These are phyloP conservation scores for Begonia peltatifolia DNA, from an alignment of 306 rosid species.

Conservation along the genomic window DNA sequence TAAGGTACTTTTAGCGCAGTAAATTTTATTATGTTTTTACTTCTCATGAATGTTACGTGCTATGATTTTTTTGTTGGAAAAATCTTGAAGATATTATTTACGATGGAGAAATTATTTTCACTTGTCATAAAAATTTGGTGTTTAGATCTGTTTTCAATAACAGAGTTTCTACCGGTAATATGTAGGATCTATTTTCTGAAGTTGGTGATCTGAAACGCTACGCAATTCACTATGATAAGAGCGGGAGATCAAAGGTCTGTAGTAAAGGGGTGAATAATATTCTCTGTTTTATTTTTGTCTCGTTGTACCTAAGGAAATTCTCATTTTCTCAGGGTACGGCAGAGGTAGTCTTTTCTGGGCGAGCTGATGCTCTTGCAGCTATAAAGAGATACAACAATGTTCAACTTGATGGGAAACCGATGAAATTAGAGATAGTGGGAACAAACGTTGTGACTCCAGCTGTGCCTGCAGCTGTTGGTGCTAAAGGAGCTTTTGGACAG, in stretches of 20 bases:
- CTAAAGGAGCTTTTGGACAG: constrained; percentile 36
- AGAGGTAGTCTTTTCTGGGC: constrained; percentile 71
- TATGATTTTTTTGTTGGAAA: too few species aligned
- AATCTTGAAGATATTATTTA: too few species aligned
- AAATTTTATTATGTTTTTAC: too few species aligned
- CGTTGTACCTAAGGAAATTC: constrained; percentile 18
- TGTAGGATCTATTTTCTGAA: constrained; percentile 88
- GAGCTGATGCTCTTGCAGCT: constrained; percentile 77
- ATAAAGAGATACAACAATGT: constrained; percentile 91
- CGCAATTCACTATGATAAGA: constrained; percentile 66
- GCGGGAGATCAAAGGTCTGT: constrained; percentile 95
- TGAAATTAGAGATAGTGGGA: constrained; percentile 92
- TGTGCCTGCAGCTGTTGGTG: constrained; percentile 18
- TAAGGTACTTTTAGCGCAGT: constrained; percentile 35
- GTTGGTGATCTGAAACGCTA: constrained; percentile 86
- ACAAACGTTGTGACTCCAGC: constrained; percentile 56
- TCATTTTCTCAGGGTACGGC: constrained; percentile 75
- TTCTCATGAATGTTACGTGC: too few species aligned
- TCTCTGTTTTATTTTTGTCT: constrained; percentile 6
- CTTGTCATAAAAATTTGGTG: not conserved
- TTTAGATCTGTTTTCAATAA: not conserved
- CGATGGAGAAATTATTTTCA: too few species aligned
- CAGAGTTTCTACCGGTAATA: not conserved
- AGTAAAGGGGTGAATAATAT: not conserved
- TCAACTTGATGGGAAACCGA: constrained; percentile 84